Evolutionary conservation across 306 rosid species (phyloP), one percentile per base, ranked within the genome.

Genomic region (Prunus padus): DNA sequence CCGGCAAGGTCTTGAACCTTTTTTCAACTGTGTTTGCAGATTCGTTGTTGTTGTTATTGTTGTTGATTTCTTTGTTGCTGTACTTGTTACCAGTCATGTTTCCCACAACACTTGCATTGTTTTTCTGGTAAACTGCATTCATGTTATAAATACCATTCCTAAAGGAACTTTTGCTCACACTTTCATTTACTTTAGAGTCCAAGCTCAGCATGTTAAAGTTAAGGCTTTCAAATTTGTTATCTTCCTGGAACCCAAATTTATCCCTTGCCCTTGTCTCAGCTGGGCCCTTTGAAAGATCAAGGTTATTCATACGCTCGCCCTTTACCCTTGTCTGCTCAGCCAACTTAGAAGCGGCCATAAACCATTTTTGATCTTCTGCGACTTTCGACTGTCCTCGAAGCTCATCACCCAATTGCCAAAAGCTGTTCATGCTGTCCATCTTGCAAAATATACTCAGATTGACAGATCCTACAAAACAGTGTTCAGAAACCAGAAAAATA

Each of bases 1-100:
- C 97, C 31, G 97, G 99, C 88, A 96, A 88, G 77, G 99, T 96
- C 88, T 96, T 96, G 74, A 96, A 96, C 87, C 99, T 96, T 83
- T 92, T 96, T 77, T 96, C 99, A 42, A 82, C 82, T 11, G 86
- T 87, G 86, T 63, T 82, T 67, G 87, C 96, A 60, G 64, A 85
- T 79, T 77, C 88, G 25, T 81, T 84, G 82, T 77, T 86, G 87
- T 37, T 65, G 31, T 54, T 80, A 64, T 56, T 83, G 79, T 84
- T 88, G 80, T 74, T 89, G 74, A 76, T 28, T 60, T 87, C 96
- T 73, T 89, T 95, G 89, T 83, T 89, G 85, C 76, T 84, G 40
- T 85, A 89, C 92, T 95, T 95, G 92, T 75, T 86, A 67, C 76
- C 70, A 31, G 76, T 81, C 82, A 88, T 81, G 80, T 87, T 92